Conservation (phyloP, 169 alveolate species). For the Plasmodium ovale region DNA sequence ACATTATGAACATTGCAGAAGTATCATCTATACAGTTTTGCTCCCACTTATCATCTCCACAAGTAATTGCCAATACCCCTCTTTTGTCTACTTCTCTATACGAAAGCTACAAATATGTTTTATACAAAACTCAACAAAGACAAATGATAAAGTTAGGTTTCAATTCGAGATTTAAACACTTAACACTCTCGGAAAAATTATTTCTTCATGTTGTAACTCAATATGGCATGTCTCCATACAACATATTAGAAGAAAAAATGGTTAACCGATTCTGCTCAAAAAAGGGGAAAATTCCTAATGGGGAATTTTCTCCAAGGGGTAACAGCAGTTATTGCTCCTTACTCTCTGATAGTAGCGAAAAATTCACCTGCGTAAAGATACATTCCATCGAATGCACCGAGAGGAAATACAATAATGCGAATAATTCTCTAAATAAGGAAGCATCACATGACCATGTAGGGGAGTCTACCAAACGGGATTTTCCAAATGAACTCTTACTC, state of each 20-base stretch:
- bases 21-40: constrained; percentile 13
- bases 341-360: no score
- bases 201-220: constrained; percentile 5
- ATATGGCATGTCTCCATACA: constrained; percentile 13
- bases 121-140: constrained; percentile 17
- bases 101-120: constrained; percentile 8
- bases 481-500: no score
- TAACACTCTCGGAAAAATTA: constrained; percentile 4
- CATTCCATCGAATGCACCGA: no score
- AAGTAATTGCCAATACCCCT: neutral
- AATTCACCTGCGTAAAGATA: no score
- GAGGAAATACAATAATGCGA: no score
- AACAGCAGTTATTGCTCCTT: no score
- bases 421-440: no score
- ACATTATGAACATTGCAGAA: neutral
- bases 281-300: neutral
- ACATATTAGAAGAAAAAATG: constrained; percentile 5
- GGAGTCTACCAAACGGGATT: no score
- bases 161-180: neutral
- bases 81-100: neutral
- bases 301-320: neutral
- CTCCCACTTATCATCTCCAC: constrained; percentile 4
- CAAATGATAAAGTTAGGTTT: constrained; percentile 10
- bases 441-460: no score
- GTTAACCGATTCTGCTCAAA: constrained; percentile 9